Conservation (phyloP, 805 yeast genomes). For the Debaryomyces maramus region DNA sequence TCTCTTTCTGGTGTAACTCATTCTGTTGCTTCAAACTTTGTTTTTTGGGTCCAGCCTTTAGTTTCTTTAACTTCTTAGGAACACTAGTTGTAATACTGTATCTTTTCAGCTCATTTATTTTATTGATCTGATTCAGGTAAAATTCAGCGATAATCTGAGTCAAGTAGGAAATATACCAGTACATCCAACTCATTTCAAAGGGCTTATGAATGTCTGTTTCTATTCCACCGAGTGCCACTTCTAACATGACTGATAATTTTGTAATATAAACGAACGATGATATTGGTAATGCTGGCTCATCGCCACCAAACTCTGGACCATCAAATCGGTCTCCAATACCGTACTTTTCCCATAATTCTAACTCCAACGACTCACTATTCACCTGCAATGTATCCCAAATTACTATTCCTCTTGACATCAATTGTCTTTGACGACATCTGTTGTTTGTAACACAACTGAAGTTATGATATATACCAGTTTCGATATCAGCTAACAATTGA, state of each 20-base stretch:
- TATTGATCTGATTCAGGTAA: conserved; percentile 36
- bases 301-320: conserved; percentile 28
- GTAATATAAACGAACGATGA: conserved; percentile 67
- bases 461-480: conserved; percentile 40
- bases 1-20: conserved; percentile 29
- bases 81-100: conserved; percentile 31
- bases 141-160: conserved; percentile 42
- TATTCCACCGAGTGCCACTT: conserved; percentile 70
- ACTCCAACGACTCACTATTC: conserved; percentile 64
- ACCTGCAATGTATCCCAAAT: conserved; percentile 84
- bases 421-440: conserved; percentile 80
- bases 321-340: conserved; percentile 37
- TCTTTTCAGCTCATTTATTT: conserved; percentile 36
- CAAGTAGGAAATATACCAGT: conserved; percentile 65
- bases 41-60: conserved; percentile 53
- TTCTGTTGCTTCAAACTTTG: conserved; percentile 30
- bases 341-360: conserved; percentile 34
- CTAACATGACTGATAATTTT: conserved; percentile 71
- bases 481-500: conserved; percentile 45
- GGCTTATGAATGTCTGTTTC: conserved; percentile 71
- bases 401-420: conserved; percentile 52
- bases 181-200: conserved; percentile 67
- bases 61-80: conserved; percentile 45
- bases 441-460: conserved; percentile 47
- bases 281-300: conserved; percentile 59